phyloP scores from a whole-genome alignment of 306 rosid genomes.

The Astragalus membranaceus region DNA sequence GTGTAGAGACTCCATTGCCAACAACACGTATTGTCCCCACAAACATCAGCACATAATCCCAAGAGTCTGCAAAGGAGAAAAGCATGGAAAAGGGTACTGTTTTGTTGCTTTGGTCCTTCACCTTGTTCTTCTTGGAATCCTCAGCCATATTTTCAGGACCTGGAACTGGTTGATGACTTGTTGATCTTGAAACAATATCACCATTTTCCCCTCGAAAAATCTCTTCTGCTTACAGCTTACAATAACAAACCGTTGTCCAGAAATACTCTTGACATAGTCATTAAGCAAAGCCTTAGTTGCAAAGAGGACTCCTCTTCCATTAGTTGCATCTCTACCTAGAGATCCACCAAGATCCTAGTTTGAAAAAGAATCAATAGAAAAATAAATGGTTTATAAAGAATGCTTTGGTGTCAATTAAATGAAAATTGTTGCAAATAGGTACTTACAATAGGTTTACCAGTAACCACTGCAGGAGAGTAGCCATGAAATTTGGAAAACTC shows the following conservation, averaged over 20 bases:
- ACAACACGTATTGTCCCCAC: too few species aligned
- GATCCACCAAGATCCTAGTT: constrained; percentile 90
- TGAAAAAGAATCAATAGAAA: not conserved
- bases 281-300: constrained; percentile 83
- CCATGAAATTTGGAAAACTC: constrained; percentile 97
- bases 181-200: too few species aligned
- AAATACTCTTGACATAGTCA: constrained; percentile 66
- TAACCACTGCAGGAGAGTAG: constrained; percentile 86
- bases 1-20: too few species aligned
- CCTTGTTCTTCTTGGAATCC: too few species aligned
- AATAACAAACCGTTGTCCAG: constrained; percentile 78
- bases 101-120: too few species aligned
- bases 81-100: too few species aligned
- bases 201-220: too few species aligned
- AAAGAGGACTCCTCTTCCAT: constrained; percentile 84
- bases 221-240: too few species aligned
- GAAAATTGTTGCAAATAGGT: not conserved
- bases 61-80: too few species aligned
- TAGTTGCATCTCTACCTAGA: constrained; percentile 90
- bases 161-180: too few species aligned
- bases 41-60: too few species aligned
- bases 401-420: not conserved
- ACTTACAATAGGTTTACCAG: constrained; percentile 87
- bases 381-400: not conserved
- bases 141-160: too few species aligned